Base-by-base conservation (phyloP, 169 alveolate species). In the Eimeria necatrix region DNA sequence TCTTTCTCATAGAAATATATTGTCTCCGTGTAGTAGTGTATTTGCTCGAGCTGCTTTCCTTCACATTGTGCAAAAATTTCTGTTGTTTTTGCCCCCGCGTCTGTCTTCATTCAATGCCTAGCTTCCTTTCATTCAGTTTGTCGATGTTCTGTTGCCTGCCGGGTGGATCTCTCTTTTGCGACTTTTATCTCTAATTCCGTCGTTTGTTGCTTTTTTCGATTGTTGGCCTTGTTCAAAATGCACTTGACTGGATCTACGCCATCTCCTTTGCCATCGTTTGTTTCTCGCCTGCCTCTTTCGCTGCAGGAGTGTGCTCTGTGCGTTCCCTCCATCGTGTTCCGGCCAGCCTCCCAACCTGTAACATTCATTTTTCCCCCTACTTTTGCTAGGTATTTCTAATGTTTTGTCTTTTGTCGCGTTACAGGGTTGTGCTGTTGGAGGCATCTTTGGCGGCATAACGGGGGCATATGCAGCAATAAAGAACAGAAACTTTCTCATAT, bases 351-450 rank as follows among this genome's bases (percentile, higher is more conserved):
- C 41, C 41, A 32, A 68, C 48, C 46, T 68, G 80, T 14, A 12
- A 22, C 80, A 0, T 8, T 22, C 32, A 2, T 9, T 4, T 32
- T 48, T 46, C 1, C 3, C 32, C 0, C 10, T 24, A 9, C 60
- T 18, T 4, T 49, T 49, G 86, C n/a, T 9, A 5, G 3, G 2
- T 10, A 14, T 4, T 32, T 74, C 41, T 2, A 1, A 24, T n/a
- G 71, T 52, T 56, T 14, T 70, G 49, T 51, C 9, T n/a, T 48
- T 20, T 56, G 46, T 71, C 22, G 18, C 16, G 18, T 3, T 56
- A 26, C 60, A 97, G 98, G 99, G 99, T 8, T 98, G 98, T 4
- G 97, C 98, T 68, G 98, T 98, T 52, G 99, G 99, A 32, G 98
- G 98, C n/a, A 98, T 98, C 56, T 98, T 98, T 90, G 99, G 99